These are phyloP conservation scores for Scolecobasidium constrictum DNA, from an alignment of 2,329 filamentous ascomycete genomes.

Conservation along the genomic window DNA sequence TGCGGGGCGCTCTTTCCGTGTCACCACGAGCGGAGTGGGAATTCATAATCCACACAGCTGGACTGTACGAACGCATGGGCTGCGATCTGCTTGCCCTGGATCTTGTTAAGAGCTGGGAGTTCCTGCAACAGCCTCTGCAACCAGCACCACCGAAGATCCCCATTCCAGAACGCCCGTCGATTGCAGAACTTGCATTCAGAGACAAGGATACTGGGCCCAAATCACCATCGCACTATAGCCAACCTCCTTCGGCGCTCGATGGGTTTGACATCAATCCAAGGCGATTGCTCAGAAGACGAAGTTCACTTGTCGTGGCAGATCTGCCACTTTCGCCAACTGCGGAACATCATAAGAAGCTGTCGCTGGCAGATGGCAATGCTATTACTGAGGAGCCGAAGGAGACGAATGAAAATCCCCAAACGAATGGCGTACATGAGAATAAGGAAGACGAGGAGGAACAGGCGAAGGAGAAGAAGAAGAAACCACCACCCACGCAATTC, in stretches of 20 bases:
- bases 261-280: constrained; percentile 46
- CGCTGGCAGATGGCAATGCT: constrained; percentile 1
- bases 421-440: constrained; percentile 14
- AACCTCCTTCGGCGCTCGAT: constrained; percentile 8
- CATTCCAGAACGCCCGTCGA: constrained; percentile 17
- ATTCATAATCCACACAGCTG: constrained; percentile 77
- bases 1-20: constrained; percentile 75
- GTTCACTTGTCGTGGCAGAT: constrained; percentile 73
- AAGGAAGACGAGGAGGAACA: constrained; percentile 17
- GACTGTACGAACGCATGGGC: constrained; percentile 81
- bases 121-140: constrained; percentile 40
- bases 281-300: constrained; percentile 58
- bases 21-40: constrained; percentile 73
- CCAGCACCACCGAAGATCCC: constrained; percentile 10
- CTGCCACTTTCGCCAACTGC: constrained; percentile 31
- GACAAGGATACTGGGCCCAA: not conserved
- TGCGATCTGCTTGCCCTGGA: constrained; percentile 78
- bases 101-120: constrained; percentile 69
- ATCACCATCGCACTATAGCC: not conserved
- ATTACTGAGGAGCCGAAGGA: constrained; percentile 14
- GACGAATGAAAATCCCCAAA: constrained; percentile 7
- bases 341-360: not conserved
- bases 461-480: constrained; percentile 29
- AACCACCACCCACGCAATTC: constrained; percentile 56
- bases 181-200: constrained; percentile 14